These are phyloP conservation scores for Coemansia sp. DNA, from an alignment of 192 early-diverging fungal genomes.

Conservation along the genomic window DNA sequence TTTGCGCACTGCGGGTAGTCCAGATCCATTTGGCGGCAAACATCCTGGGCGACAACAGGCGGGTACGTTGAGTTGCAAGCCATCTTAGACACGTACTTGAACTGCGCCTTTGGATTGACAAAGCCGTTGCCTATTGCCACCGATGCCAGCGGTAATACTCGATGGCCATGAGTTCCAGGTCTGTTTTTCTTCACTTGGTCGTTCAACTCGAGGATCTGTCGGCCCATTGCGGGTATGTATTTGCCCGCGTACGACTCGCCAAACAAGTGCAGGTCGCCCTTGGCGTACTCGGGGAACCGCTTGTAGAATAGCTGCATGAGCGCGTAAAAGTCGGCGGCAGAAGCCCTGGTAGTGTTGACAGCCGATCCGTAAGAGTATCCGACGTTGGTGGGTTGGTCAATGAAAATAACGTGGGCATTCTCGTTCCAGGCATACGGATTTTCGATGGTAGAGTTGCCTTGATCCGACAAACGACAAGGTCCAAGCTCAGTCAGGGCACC, in stretches of 20 bases:
- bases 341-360: conserved; percentile 65
- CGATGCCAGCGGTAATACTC: conserved; percentile 62
- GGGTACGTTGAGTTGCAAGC: conserved; percentile 69
- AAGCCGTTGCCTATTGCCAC: conserved; percentile 89
- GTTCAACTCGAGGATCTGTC: conserved; percentile 72
- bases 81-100: conserved; percentile 73
- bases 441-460: conserved; percentile 62
- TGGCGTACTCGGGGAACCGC: conserved; percentile 71
- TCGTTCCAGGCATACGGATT: conserved; percentile 90
- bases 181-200: not conserved
- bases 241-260: conserved; percentile 88
- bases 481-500: conserved; percentile 77
- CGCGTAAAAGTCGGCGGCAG: conserved; percentile 79
- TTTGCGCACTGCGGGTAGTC: conserved; percentile 7
- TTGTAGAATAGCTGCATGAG: conserved; percentile 89
- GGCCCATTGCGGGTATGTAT: conserved; percentile 86
- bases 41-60: conserved; percentile 66
- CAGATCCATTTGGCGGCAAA: conserved; percentile 66
- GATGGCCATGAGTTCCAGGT: not conserved
- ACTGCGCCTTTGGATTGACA: conserved; percentile 79
- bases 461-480: conserved; percentile 75
- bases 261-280: conserved; percentile 77
- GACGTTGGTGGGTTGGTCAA: conserved; percentile 85
- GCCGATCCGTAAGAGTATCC: conserved; percentile 82
- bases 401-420: conserved; percentile 74